phyloP scores from a whole-genome alignment of 1,284 basidiomycete species.

The Anthracocystis panici-leucophaei region DNA sequence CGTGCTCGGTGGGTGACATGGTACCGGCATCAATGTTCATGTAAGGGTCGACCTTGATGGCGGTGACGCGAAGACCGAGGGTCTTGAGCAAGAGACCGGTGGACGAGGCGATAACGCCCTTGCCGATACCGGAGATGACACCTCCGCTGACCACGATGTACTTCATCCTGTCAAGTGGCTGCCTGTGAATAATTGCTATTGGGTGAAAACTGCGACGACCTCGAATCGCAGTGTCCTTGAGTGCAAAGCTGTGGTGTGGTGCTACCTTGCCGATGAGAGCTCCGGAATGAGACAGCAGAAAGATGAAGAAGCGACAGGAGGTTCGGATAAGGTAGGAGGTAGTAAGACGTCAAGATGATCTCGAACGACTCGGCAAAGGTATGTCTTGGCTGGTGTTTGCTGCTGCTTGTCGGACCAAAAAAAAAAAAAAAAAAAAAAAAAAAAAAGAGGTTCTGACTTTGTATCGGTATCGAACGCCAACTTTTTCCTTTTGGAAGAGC shows the following conservation, averaged over 20 bases:
- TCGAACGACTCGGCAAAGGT: conserved; percentile 11
- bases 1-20: conserved; percentile 98
- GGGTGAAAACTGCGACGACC: conserved; percentile 39
- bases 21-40: conserved; percentile 99
- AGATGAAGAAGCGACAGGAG: conserved; percentile 4
- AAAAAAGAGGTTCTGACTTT: too few relatives aligned
- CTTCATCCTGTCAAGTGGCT: conserved; percentile 63
- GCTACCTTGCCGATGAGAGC: conserved; percentile 9
- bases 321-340: conserved; percentile 42
- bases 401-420: conserved; percentile 5
- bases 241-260: conserved; percentile 16
- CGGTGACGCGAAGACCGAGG: conserved; percentile 92
- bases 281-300: not conserved
- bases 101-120: conserved; percentile 79
- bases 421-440: too few relatives aligned
- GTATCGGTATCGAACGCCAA: not conserved
- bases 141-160: conserved; percentile 71
- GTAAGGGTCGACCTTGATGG: conserved; percentile 99
- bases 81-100: conserved; percentile 96
- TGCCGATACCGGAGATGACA: conserved; percentile 72
- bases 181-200: conserved; percentile 15
- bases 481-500: conserved; percentile 4
- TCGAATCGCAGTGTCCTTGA: conserved; percentile 45
- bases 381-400: too few relatives aligned
- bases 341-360: conserved; percentile 17